Evolutionary conservation across 768 basidiomycete genomes (phyloP).

Genomic region (Neoboletus brunneissimus): DNA sequence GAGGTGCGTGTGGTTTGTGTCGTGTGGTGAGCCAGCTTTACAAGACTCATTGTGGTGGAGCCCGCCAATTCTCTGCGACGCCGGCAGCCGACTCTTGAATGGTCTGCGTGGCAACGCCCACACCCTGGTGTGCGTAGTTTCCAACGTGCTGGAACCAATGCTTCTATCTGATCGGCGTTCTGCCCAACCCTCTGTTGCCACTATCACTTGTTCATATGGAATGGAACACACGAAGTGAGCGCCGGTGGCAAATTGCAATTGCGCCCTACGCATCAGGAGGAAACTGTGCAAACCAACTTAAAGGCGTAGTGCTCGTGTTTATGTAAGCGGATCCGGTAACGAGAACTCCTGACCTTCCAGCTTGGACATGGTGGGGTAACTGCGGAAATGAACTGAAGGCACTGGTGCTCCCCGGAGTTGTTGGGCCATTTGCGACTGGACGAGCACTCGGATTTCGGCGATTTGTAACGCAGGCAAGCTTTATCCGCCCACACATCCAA

Average conservation of each 20-base stretch:
- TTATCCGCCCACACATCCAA: background rate
- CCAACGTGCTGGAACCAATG: background rate
- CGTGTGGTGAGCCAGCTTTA: background rate
- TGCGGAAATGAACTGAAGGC: background rate
- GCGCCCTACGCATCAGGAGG: background rate
- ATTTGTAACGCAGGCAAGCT: background rate
- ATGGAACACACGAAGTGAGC: constrained; percentile 8
- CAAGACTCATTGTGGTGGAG: too few species aligned
- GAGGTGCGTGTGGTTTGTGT: background rate
- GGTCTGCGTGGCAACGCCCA: background rate
- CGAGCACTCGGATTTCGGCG: background rate
- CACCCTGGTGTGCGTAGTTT: background rate
- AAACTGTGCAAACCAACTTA: background rate
- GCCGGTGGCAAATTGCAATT: background rate
- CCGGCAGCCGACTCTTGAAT: background rate
- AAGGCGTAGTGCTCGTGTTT: background rate
- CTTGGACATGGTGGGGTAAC: background rate
- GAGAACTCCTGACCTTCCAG: background rate
- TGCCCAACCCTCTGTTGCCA: background rate
- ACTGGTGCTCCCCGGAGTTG: background rate
- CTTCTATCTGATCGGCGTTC: constrained; percentile 11
- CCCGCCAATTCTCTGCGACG: background rate
- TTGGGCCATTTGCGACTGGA: background rate
- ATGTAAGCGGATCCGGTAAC: background rate
- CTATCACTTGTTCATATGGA: background rate